Evolutionary conservation across 2,329 filamentous ascomycete species (phyloP), one percentile per base, ranked within the genome.

Genomic region (Ophiostoma pallidulum): DNA sequence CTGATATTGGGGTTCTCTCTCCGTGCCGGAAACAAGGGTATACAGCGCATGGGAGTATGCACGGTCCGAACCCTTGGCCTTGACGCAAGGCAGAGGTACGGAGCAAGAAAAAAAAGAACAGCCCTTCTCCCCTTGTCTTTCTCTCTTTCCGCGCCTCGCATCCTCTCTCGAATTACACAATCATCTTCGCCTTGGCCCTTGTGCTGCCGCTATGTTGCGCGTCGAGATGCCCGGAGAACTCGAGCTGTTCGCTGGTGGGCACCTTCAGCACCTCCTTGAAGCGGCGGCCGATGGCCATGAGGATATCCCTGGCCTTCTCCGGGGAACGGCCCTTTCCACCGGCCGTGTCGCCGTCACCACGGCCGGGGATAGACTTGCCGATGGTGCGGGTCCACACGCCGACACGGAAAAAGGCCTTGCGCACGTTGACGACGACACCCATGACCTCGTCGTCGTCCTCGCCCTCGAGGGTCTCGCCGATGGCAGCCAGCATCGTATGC

Each of bases 371-470:
- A 61, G 77, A 78, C 74, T 91, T 91, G 63, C 91, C 91, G 47
- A 88, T 88, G 50, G 90, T 94, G 61, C 89, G 85, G 54, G 92
- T 98, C 92, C 94, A 98, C 58, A 97, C 80, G 63, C 91, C 90
- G 58, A 98, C 85, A 73, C 92, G 86, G 78, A 89, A 98, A 73
- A 98, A 97, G 44, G 86, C 90, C 74, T 95, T 96, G 67, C 92
- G 86, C 51, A 98, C 91, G 68, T 98, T 98, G 73, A 97, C 90
- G 22, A 98, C 92, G 29, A 98, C 94, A 55, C 92, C 92, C 92
- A 97, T 97, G 66, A 98, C 85, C 69, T 98, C 94, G 59, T 90
- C 90, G 62, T 97, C 92, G 29, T 84, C 83, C 63, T 96, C 90
- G 35, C 86, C 83, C 73, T 98, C 92, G 47, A 98, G 84, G 22